phyloP scores from a whole-genome alignment of 352 stramenopile genomes.

The Phytophthora cactorum region DNA sequence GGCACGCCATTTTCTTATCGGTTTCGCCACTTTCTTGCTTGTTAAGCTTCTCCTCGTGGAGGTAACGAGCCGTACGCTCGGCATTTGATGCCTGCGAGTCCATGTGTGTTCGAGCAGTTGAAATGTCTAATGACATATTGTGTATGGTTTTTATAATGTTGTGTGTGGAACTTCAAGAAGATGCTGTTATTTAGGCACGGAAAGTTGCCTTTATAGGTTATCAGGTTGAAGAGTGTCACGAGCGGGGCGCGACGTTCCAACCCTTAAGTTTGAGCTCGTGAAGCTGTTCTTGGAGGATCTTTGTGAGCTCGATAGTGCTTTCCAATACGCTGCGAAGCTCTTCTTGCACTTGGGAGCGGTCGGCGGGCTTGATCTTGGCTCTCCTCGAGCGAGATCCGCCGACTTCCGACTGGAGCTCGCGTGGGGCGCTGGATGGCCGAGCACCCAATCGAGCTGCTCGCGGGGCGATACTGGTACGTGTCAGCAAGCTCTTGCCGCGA shows the following conservation, averaged over 20 bases:
- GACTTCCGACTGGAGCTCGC: slow-evolving; percentile 15
- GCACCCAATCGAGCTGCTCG: slow-evolving; percentile 11
- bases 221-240: slow-evolving; percentile 14
- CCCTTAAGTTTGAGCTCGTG: slow-evolving; percentile 83
- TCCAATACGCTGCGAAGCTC: slow-evolving; percentile 71
- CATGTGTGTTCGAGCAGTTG: slow-evolving; percentile 10
- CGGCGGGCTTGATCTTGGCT: slow-evolving; percentile 39
- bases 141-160: neutral
- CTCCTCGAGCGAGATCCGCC: slow-evolving; percentile 18
- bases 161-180: slow-evolving; percentile 2
- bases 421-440: slow-evolving; percentile 11
- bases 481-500: slow-evolving; percentile 3
- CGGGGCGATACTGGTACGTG: slow-evolving; percentile 11
- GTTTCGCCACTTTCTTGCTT: slow-evolving; percentile 35
- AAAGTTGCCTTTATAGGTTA: slow-evolving; percentile 9
- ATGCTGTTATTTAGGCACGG: neutral
- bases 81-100: slow-evolving; percentile 42
- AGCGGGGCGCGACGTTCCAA: slow-evolving; percentile 63
- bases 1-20: slow-evolving; percentile 67
- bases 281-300: slow-evolving; percentile 75
- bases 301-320: slow-evolving; percentile 72
- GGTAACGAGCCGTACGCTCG: slow-evolving; percentile 67
- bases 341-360: slow-evolving; percentile 70
- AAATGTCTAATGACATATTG: neutral
- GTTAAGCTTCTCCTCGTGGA: slow-evolving; percentile 54